Conservation (phyloP, 2,329 filamentous ascomycete species). For the Aspergillus neoniger region DNA sequence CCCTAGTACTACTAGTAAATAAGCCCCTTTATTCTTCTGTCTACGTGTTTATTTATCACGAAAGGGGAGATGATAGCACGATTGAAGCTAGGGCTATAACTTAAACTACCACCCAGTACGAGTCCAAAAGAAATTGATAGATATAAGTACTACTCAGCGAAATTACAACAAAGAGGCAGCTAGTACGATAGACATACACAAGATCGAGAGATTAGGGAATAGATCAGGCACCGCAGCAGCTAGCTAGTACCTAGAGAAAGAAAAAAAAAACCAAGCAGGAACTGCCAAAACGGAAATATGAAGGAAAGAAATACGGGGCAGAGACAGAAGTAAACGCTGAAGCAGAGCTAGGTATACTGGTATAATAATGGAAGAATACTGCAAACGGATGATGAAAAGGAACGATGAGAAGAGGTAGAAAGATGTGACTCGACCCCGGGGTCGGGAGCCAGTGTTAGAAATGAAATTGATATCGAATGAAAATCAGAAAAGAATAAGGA, state of each 20-base stretch:
- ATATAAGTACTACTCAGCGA: no score
- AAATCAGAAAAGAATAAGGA: slow-evolving; percentile 1
- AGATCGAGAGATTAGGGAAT: neutral
- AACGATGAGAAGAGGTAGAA: neutral
- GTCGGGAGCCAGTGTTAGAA: neutral
- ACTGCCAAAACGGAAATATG: neutral
- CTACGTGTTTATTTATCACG: no score
- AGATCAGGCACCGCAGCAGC: no score
- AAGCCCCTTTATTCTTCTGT: no score
- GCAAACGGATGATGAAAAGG: neutral
- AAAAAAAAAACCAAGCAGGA: no score
- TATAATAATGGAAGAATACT: neutral
- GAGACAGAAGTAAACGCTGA: neutral
- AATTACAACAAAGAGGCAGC: no score
- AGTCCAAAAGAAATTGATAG: no score
- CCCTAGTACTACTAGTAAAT: no score
- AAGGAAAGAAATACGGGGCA: neutral
- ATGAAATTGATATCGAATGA: slow-evolving; percentile 6
- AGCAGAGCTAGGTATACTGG: neutral
- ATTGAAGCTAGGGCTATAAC: no score
- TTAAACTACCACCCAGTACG: no score
- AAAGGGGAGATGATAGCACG: no score
- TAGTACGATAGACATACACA: neutral
- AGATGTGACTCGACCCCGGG: neutral
- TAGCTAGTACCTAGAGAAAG: no score